phyloP scores from a whole-genome alignment of 352 stramenopile genomes.

The Globisporangium orthogonon region DNA sequence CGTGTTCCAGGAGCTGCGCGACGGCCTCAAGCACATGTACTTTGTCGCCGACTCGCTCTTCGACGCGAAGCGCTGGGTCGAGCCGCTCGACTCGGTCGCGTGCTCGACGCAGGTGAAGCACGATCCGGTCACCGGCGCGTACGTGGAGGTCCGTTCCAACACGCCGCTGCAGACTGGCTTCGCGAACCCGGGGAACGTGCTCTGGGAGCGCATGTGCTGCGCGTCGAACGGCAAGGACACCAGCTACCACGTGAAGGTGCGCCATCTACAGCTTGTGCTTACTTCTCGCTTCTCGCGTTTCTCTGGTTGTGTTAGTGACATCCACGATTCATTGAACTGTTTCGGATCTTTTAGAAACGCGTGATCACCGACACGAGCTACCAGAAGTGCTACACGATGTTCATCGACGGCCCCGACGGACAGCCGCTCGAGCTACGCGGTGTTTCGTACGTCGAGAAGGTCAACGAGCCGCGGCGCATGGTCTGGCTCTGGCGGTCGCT shows the following conservation, averaged over 20 bases:
- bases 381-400: constrained; percentile 14
- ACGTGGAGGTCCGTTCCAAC: constrained; percentile 8
- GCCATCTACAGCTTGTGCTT: background rate
- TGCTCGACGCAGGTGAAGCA: constrained; percentile 7
- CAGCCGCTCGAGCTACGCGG: constrained; percentile 6
- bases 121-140: background rate
- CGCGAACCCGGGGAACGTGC: constrained; percentile 4
- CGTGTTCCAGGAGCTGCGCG: constrained; percentile 3
- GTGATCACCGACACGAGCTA: constrained; percentile 4
- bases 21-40: constrained; percentile 9
- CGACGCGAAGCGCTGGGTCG: background rate
- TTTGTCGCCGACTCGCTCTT: constrained; percentile 6
- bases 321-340: no score
- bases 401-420: constrained; percentile 5
- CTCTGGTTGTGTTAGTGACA: background rate
- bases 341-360: no score
- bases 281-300: no score
- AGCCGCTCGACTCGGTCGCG: background rate
- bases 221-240: constrained; percentile 11
- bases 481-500: constrained; percentile 5
- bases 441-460: constrained; percentile 3
- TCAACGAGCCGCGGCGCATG: constrained; percentile 7
- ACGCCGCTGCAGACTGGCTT: constrained; percentile 6
- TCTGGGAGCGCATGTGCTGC: constrained; percentile 8
- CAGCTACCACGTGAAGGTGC: constrained; percentile 7